Evolutionary conservation across 306 rosid species (phyloP).

Genomic region (Casuarina glauca): DNA sequence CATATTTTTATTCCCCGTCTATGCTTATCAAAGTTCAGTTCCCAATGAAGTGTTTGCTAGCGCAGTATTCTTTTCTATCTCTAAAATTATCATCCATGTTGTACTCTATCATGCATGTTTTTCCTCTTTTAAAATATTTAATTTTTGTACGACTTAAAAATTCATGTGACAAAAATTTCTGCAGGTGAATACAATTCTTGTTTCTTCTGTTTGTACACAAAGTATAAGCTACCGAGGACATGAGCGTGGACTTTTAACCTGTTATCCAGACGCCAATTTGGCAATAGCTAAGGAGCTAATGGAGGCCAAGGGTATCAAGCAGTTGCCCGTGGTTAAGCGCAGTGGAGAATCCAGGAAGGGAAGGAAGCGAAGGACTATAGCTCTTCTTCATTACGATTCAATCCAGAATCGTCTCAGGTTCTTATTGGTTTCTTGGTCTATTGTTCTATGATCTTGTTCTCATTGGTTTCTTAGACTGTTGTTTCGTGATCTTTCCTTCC

Average conservation of each 20-base stretch:
- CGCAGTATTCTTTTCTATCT: neutral
- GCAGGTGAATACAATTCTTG: slow-evolving; percentile 64
- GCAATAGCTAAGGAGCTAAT: slow-evolving; percentile 87
- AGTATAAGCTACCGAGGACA: slow-evolving; percentile 79
- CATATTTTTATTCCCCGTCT: neutral
- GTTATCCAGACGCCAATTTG: slow-evolving; percentile 76
- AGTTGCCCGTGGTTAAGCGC: slow-evolving; percentile 89
- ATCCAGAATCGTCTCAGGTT: slow-evolving; percentile 80
- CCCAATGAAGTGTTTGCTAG: neutral
- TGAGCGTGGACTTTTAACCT: slow-evolving; percentile 78
- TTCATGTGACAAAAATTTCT: slow-evolving; percentile 23
- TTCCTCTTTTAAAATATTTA: neutral
- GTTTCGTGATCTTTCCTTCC: neutral
- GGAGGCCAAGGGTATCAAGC: slow-evolving; percentile 94
- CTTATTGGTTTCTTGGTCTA: slow-evolving; percentile 25
- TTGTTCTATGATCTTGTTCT: slow-evolving; percentile 34
- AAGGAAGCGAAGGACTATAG: slow-evolving; percentile 67
- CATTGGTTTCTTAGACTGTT: slow-evolving; percentile 20
- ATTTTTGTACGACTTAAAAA: slow-evolving; percentile 13
- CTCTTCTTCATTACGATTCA: slow-evolving; percentile 78
- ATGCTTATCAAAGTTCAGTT: neutral
- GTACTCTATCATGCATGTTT: neutral
- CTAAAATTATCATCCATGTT: neutral
- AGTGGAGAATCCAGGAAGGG: slow-evolving; percentile 43
- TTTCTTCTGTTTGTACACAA: slow-evolving; percentile 84